Conservation (phyloP, 2,329 filamentous ascomycete genomes). For the Tricladium varicosporioides region DNA sequence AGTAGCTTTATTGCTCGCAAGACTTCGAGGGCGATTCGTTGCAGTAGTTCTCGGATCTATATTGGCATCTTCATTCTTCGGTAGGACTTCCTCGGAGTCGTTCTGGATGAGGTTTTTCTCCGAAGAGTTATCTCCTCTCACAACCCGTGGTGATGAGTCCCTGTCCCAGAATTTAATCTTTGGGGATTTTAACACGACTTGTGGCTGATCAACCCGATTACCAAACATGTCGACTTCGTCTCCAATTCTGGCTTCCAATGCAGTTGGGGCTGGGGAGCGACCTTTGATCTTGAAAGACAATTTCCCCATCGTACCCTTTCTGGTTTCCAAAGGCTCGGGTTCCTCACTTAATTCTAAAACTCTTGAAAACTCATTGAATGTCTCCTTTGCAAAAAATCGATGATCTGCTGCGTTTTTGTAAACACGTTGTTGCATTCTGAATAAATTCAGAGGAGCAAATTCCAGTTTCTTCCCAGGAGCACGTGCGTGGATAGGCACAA, state of each 20-base stretch:
- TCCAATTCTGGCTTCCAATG: neutral
- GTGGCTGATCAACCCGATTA: neutral
- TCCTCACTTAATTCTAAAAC: neutral
- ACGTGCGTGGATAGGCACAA: slow-evolving; percentile 59
- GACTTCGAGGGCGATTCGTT: neutral
- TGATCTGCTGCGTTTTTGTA: slow-evolving; percentile 54
- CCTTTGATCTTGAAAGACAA: neutral
- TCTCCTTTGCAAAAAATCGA: slow-evolving; percentile 56
- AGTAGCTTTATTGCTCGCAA: neutral
- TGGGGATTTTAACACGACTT: neutral
- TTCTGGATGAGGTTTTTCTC: neutral
- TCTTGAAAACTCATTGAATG: slow-evolving; percentile 35
- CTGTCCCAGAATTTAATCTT: slow-evolving; percentile 2
- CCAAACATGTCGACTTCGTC: neutral
- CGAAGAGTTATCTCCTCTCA: neutral
- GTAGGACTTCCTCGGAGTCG: neutral
- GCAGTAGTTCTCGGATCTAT: neutral
- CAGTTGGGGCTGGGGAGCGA: neutral
- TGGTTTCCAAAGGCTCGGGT: neutral
- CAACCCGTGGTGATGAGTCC: neutral
- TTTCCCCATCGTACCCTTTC: neutral
- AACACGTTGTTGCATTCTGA: slow-evolving; percentile 64
- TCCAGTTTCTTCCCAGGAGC: slow-evolving; percentile 50
- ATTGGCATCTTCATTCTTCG: neutral
- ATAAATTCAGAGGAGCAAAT: slow-evolving; percentile 62